Percentiles rank a stretch among this genome's conserved stretches.
These are phyloP conservation scores for Populus hybrid DNA, from an alignment of 441 rosid species.

Conservation along the genomic window DNA sequence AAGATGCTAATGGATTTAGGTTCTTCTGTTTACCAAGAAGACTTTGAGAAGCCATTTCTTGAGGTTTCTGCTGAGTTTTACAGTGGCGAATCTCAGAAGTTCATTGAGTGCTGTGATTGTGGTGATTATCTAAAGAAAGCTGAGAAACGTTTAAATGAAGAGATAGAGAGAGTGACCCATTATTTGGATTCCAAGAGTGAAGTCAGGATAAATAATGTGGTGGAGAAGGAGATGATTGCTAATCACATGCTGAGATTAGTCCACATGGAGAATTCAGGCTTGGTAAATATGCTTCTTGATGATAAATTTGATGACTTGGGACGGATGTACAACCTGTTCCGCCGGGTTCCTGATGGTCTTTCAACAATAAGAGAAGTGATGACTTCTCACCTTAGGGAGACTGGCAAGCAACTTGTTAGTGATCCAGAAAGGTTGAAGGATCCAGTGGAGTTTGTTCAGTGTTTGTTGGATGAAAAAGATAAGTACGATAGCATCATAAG, in stretches of 20 bases:
- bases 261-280: constrained; percentile 95
- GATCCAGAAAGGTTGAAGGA: constrained; percentile 93
- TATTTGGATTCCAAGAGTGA: constrained; percentile 89
- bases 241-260: constrained; percentile 92
- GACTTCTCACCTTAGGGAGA: constrained; percentile 90
- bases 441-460: constrained; percentile 92
- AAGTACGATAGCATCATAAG: constrained; percentile 74
- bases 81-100: constrained; percentile 79
- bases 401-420: constrained; percentile 84
- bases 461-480: constrained; percentile 82
- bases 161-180: constrained; percentile 85
- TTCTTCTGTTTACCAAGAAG: constrained; percentile 81
- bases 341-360: constrained; percentile 83
- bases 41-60: constrained; percentile 89
- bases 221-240: constrained; percentile 94
- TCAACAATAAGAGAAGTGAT: constrained; percentile 70
- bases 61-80: constrained; percentile 91
- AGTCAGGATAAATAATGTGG: constrained; percentile 82
- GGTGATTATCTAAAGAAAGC: constrained; percentile 91
- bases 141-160: constrained; percentile 83
- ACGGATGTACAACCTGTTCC: constrained; percentile 86
- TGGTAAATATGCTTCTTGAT: constrained; percentile 89
- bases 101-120: constrained; percentile 85
- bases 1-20: constrained; percentile 98
- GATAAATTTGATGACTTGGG: constrained; percentile 83